phyloP scores from a whole-genome alignment of 2,329 filamentous ascomycete genomes.

The Colletotrichum plurivorum region DNA sequence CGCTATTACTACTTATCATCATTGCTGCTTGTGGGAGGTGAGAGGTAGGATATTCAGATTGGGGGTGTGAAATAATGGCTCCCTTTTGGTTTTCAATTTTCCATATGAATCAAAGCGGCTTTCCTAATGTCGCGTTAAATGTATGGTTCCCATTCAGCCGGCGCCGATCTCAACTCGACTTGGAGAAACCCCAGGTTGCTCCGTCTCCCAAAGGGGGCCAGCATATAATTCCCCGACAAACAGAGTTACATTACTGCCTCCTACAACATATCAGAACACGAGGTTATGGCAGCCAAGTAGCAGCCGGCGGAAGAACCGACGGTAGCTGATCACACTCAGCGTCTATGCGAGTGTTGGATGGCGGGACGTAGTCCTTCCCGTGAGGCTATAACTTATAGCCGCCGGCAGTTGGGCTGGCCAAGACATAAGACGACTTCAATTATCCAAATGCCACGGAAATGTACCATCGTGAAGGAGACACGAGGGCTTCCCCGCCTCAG shows the following conservation, averaged over 20 bases:
- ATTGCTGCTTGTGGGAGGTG: no score
- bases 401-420: background rate
- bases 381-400: constrained; percentile 16
- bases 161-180: constrained; percentile 4
- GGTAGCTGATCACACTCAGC: background rate
- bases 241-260: background rate
- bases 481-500: background rate
- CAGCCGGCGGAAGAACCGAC: constrained; percentile 3
- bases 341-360: background rate
- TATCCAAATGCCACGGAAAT: constrained; percentile 1
- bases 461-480: no score
- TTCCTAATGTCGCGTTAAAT: background rate
- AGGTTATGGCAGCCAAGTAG: background rate
- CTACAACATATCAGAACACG: no score
- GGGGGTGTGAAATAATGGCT: no score
- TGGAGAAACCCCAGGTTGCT: no score
- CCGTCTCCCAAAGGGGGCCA: background rate
- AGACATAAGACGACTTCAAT: background rate
- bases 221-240: background rate
- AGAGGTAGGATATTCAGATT: no score
- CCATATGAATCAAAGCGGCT: no score
- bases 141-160: constrained; percentile 19
- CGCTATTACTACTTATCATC: no score
- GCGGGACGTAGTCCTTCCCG: background rate
- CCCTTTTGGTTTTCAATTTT: no score